Conservation (phyloP, 2,329 filamentous ascomycete species). For the Arthrobotrys entomopaga region DNA sequence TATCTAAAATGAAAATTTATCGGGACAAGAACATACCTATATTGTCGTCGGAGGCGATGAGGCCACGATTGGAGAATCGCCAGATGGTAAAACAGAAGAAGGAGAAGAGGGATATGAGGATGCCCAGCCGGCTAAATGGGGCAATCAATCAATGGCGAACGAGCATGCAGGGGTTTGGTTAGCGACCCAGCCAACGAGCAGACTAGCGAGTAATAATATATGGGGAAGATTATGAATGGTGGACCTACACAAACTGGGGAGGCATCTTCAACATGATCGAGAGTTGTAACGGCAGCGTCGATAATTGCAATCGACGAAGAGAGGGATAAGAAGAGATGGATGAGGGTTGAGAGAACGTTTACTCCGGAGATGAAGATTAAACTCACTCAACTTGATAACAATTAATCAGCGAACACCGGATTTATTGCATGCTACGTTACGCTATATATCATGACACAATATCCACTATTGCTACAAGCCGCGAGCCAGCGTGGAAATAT, state of each 20-base stretch:
- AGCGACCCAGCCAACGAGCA: not conserved
- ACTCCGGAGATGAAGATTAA: too few species aligned
- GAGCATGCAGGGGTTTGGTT: not conserved
- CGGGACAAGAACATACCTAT: constrained; percentile 44
- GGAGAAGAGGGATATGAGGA: constrained; percentile 27
- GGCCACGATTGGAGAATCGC: constrained; percentile 34
- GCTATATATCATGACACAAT: too few species aligned
- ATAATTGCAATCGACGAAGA: too few species aligned
- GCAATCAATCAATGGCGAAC: not conserved
- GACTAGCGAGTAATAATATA: not conserved
- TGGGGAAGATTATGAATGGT: not conserved
- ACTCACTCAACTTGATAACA: too few species aligned
- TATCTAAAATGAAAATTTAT: constrained; percentile 20
- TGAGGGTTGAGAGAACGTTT: too few species aligned
- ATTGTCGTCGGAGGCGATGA: constrained; percentile 21
- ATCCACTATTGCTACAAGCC: too few species aligned
- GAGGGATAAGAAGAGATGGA: too few species aligned
- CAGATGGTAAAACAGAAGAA: constrained; percentile 47
- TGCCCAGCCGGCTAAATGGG: constrained; percentile 35
- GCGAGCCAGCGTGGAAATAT: too few species aligned
- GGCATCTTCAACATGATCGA: constrained; percentile 16
- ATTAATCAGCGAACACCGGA: too few species aligned
- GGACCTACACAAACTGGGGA: constrained; percentile 35
- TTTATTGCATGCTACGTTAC: too few species aligned
- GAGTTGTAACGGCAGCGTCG: too few species aligned